phyloP scores from a whole-genome alignment of 768 basidiomycete species.

The Mycena crocata region DNA sequence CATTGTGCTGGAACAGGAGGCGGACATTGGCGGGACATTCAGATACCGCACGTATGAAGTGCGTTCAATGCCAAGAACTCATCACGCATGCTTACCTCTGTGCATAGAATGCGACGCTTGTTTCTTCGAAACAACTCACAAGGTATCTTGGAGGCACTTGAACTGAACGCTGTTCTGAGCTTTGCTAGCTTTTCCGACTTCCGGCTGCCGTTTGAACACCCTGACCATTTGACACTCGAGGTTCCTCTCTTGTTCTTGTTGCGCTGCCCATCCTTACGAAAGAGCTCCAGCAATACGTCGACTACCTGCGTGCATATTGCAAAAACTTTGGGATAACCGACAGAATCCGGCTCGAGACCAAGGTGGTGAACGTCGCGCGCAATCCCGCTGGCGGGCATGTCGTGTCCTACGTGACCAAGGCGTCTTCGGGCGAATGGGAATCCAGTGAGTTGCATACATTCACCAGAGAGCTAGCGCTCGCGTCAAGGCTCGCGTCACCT shows the following conservation, averaged over 20 bases:
- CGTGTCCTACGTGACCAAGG: slow-evolving; percentile 46
- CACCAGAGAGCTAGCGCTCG: neutral
- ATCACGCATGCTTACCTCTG: neutral
- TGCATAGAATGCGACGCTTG: slow-evolving; percentile 58
- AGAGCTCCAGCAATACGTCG: slow-evolving; percentile 58
- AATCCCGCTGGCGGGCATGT: slow-evolving; percentile 48
- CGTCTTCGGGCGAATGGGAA: slow-evolving; percentile 42
- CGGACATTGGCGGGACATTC: slow-evolving; percentile 65
- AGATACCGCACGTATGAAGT: slow-evolving; percentile 61
- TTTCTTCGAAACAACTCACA: slow-evolving; percentile 71
- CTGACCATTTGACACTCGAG: slow-evolving; percentile 60
- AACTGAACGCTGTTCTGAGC: no score
- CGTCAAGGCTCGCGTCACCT: no score
- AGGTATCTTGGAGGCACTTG: no score
- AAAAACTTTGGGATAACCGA: slow-evolving; percentile 52
- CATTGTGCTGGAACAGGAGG: slow-evolving; percentile 60
- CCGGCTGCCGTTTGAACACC: slow-evolving; percentile 57
- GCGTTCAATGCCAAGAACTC: neutral
- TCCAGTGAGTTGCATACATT: slow-evolving; percentile 33
- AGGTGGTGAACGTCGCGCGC: slow-evolving; percentile 53
- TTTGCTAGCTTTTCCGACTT: slow-evolving; percentile 73
- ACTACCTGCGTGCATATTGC: slow-evolving; percentile 61
- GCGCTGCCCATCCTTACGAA: neutral
- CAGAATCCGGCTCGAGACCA: slow-evolving; percentile 50
- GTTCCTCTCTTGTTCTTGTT: slow-evolving; percentile 35